Percentiles rank a stretch among this genome's conserved stretches.
Conservation (phyloP, 148 eudicot species). For the Dianthus caryophyllus region DNA sequence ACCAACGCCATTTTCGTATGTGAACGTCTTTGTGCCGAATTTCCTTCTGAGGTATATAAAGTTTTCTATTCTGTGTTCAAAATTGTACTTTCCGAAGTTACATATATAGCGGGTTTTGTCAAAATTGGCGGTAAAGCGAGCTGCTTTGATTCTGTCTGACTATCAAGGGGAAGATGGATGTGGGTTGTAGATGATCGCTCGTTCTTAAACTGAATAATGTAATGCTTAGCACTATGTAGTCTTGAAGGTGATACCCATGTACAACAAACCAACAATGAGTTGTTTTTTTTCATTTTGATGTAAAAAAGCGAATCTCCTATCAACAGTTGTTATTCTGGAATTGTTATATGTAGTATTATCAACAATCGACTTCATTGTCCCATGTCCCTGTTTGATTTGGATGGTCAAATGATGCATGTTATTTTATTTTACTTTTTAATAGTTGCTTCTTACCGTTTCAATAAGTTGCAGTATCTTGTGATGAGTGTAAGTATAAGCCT, state of each 20-base stretch:
- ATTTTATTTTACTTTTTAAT: too few species aligned
- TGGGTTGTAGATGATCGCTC: not conserved
- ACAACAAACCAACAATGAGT: too few species aligned
- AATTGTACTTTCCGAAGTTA: not conserved
- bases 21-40: slow-evolving; percentile 93
- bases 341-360: not conserved
- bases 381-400: too few species aligned
- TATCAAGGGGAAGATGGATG: not conserved
- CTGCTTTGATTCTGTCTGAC: not conserved
- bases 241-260: too few species aligned
- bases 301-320: not conserved
- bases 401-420: not conserved
- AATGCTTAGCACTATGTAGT: not conserved
- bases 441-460: too few species aligned
- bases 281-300: too few species aligned
- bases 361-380: too few species aligned
- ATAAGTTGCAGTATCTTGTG: too few species aligned
- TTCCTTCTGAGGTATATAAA: slow-evolving; percentile 76
- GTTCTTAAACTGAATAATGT: not conserved
- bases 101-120: not conserved
- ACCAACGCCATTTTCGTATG: slow-evolving; percentile 88
- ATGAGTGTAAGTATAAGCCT: too few species aligned
- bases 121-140: not conserved
- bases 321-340: not conserved
- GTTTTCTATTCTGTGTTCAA: not conserved